phyloP scores from a whole-genome alignment of 1,139 yeast species.

The Taphrina deformans region DNA sequence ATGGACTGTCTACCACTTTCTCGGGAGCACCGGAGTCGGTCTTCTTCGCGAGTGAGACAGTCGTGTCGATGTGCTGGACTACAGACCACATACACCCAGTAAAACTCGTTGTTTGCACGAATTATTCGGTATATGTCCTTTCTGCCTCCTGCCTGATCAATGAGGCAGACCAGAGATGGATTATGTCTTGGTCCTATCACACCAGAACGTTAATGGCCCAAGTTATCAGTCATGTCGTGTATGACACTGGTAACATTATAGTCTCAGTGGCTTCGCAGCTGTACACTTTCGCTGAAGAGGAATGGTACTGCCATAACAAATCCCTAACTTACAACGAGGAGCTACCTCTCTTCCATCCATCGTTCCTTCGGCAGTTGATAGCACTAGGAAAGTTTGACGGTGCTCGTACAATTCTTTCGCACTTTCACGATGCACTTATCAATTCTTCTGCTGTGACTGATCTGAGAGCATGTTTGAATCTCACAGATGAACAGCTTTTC shows the following conservation, averaged over 20 bases:
- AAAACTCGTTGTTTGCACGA: not conserved
- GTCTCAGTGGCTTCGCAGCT: constrained; percentile 7
- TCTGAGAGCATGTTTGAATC: not conserved
- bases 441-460: not conserved
- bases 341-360: constrained; percentile 88
- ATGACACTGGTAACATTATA: not conserved
- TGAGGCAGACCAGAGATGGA: not conserved
- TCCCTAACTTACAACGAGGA: not conserved
- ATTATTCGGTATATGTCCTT: not conserved
- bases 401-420: not conserved
- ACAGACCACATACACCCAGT: not conserved
- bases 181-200: not conserved
- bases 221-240: not conserved
- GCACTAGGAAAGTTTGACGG: not conserved
- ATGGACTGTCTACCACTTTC: not conserved
- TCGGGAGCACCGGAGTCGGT: constrained; percentile 6
- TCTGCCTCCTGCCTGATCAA: not conserved
- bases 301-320: not conserved
- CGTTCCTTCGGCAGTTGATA: constrained; percentile 53
- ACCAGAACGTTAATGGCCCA: not conserved
- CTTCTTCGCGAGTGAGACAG: not conserved
- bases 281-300: constrained; percentile 77
- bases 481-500: not conserved
- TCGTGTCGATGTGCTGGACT: not conserved
- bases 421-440: not conserved